Evolutionary conservation across 805 yeast species (phyloP).

Genomic region (Ogataea pignaliae): DNA sequence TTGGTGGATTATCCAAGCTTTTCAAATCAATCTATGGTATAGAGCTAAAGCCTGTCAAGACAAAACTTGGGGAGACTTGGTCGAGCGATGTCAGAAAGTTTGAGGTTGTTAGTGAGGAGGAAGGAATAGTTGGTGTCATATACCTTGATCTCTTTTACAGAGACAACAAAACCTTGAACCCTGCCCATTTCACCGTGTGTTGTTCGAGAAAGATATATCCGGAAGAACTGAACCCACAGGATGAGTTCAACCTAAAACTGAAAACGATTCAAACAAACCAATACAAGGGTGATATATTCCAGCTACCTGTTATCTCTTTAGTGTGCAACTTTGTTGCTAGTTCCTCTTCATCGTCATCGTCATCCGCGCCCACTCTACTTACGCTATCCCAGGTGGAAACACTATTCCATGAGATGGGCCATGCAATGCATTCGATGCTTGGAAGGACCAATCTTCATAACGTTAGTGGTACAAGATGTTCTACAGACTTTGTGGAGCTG

Average conservation of each 20-base stretch:
- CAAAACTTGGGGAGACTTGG: constrained; percentile 81
- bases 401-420: constrained; percentile 97
- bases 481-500: constrained; percentile 92
- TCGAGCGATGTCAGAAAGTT: constrained; percentile 77
- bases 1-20: constrained; percentile 73
- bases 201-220: constrained; percentile 80
- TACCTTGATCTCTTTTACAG: constrained; percentile 87
- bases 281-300: constrained; percentile 50
- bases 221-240: constrained; percentile 41
- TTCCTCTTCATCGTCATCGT: constrained; percentile 16
- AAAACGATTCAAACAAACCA: constrained; percentile 29
- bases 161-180: constrained; percentile 69
- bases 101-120: constrained; percentile 61
- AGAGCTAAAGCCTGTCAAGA: constrained; percentile 59
- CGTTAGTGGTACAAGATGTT: constrained; percentile 91
- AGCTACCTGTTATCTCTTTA: constrained; percentile 84
- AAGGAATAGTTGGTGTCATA: constrained; percentile 70
- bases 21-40: constrained; percentile 75
- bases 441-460: constrained; percentile 89
- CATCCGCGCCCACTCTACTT: constrained; percentile 33
- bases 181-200: constrained; percentile 94
- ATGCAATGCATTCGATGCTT: constrained; percentile 96
- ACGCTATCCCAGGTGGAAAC: constrained; percentile 84
- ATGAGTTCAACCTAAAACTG: constrained; percentile 30
- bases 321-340: constrained; percentile 72